These are phyloP conservation scores for Asterella californica DNA, from an alignment of 225 moss, liverwort and hornwort species.

Conservation along the genomic window DNA sequence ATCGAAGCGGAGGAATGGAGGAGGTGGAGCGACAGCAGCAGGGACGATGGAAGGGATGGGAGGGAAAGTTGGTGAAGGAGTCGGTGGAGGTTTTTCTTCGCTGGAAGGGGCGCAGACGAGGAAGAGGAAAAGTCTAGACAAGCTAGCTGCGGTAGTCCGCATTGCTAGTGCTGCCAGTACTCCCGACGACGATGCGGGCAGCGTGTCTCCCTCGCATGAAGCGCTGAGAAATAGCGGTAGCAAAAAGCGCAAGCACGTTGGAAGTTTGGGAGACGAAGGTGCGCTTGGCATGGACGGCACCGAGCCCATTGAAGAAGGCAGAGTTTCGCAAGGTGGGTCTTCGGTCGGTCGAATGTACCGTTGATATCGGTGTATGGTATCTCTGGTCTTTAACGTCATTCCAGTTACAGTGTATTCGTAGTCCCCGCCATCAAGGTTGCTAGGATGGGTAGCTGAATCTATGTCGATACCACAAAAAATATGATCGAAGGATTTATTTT, in stretches of 20 bases:
- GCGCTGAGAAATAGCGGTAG: constrained; percentile 19
- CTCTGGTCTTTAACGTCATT: background rate
- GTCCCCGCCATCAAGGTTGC: background rate
- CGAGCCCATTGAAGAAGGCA: constrained; percentile 43
- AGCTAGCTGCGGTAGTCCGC: constrained; percentile 19
- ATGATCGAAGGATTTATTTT: background rate
- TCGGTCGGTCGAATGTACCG: constrained; percentile 24
- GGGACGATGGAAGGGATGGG: background rate
- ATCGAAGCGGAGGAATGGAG: constrained; percentile 30
- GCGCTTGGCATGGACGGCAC: constrained; percentile 22
- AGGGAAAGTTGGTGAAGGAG: constrained; percentile 14
- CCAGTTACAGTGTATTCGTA: background rate
- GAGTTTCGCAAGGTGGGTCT: constrained; percentile 37
- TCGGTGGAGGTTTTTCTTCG: background rate
- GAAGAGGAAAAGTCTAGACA: constrained; percentile 48
- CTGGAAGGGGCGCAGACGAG: constrained; percentile 30
- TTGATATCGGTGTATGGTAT: background rate
- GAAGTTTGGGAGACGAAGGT: constrained; percentile 26
- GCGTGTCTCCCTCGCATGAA: constrained; percentile 21
- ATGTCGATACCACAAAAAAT: background rate
- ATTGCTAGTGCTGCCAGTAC: background rate
- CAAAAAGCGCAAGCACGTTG: constrained; percentile 34
- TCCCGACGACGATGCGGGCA: constrained; percentile 28
- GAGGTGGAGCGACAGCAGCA: background rate
- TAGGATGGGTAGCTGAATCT: background rate